Conservation (phyloP, 2,329 filamentous ascomycete genomes). For the Ophiostoma quercus region DNA sequence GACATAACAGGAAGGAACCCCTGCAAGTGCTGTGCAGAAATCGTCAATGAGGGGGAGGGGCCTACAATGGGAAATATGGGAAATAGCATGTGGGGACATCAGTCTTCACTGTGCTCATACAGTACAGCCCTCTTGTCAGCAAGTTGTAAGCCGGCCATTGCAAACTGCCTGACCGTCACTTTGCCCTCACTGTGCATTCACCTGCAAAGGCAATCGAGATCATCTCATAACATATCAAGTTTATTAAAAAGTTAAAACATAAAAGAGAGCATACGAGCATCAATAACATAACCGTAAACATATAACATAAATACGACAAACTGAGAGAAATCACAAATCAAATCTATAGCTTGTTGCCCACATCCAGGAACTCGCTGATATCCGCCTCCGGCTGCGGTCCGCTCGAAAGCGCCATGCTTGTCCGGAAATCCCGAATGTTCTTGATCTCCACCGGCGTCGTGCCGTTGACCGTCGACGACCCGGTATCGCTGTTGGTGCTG, state of each 20-base stretch:
- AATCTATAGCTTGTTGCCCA: constrained; percentile 69
- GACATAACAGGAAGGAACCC: background rate
- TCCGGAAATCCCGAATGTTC: constrained; percentile 77
- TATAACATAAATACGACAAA: constrained; percentile 15
- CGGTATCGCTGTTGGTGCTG: constrained; percentile 32
- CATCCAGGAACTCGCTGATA: constrained; percentile 78
- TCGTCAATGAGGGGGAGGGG: constrained; percentile 1
- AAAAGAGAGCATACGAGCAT: background rate
- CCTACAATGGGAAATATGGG: background rate
- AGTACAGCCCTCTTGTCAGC: background rate
- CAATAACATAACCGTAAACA: constrained; percentile 15
- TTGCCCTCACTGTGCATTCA: background rate
- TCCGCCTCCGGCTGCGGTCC: constrained; percentile 70
- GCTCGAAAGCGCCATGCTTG: constrained; percentile 63
- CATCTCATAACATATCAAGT: too few relatives aligned
- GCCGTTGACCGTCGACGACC: constrained; percentile 41
- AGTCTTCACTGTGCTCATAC: background rate
- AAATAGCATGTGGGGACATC: constrained; percentile 2
- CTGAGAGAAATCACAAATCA: background rate
- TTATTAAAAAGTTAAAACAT: background rate
- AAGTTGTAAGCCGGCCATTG: background rate
- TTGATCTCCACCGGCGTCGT: constrained; percentile 60
- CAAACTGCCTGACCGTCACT: background rate
- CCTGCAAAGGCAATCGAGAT: background rate
- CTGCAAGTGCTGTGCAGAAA: constrained; percentile 3